Evolutionary conservation across 2,329 filamentous ascomycete species (phyloP).

Genomic region (Colletotrichum tofieldiae): DNA sequence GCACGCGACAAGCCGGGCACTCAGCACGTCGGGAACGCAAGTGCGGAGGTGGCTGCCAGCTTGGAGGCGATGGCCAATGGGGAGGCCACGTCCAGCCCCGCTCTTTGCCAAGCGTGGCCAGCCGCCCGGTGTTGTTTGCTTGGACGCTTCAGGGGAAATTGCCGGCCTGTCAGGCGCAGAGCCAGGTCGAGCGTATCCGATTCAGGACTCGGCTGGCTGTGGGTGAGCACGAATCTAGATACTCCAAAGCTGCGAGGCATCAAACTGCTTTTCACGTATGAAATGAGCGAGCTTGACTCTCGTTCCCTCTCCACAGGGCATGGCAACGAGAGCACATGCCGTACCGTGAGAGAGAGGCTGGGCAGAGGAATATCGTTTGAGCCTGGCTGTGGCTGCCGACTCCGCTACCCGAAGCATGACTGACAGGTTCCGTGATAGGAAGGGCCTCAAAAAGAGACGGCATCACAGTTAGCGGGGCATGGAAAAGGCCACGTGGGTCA

Average conservation of each 20-base stretch:
- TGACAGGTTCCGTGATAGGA: too few relatives aligned
- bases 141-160: neutral
- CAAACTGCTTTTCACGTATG: neutral
- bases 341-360: neutral
- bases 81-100: neutral
- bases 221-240: neutral
- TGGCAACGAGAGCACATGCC: too few relatives aligned
- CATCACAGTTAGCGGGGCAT: too few relatives aligned
- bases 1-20: neutral
- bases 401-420: too few relatives aligned
- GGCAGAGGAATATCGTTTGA: neutral
- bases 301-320: too few relatives aligned
- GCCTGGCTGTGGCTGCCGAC: too few relatives aligned
- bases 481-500: too few relatives aligned
- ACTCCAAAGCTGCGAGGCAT: too few relatives aligned
- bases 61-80: neutral
- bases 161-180: neutral
- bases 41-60: slow-evolving; percentile 18
- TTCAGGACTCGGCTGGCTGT: neutral
- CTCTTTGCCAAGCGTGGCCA: neutral
- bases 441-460: too few relatives aligned
- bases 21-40: neutral
- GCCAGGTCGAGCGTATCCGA: neutral
- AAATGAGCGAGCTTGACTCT: neutral
- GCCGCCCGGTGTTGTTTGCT: neutral